phyloP scores from a whole-genome alignment of 2,329 filamentous ascomycete genomes.

The Calcarisporium arbuscula region DNA sequence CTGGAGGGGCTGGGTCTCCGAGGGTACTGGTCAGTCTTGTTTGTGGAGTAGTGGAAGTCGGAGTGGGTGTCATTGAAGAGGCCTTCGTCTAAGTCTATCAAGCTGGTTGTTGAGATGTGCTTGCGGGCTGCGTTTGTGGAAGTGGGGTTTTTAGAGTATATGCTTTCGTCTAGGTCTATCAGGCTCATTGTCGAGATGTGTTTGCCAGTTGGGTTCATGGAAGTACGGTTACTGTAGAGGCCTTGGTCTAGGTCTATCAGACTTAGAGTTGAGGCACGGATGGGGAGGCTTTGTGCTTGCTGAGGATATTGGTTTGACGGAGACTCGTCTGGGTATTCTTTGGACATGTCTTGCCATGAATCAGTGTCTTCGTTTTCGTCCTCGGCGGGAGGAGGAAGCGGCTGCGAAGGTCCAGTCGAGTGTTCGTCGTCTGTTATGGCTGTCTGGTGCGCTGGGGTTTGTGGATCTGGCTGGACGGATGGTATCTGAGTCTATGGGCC shows the following conservation, averaged over 20 bases:
- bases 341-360: no score
- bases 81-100: slow-evolving; percentile 7
- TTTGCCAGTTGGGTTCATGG: slow-evolving; percentile 18
- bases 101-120: slow-evolving; percentile 10
- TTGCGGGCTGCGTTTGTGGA: slow-evolving; percentile 10
- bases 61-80: no score
- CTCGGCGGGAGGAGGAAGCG: slow-evolving; percentile 1
- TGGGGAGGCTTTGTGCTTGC: slow-evolving; percentile 16
- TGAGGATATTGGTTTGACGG: slow-evolving; percentile 1
- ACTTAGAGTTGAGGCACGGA: slow-evolving; percentile 21
- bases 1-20: no score
- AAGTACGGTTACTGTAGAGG: slow-evolving; percentile 13
- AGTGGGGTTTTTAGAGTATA: slow-evolving; percentile 11
- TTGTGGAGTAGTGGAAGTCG: no score
- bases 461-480: no score
- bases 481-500: no score
- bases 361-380: not conserved
- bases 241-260: slow-evolving; percentile 9
- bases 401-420: no score
- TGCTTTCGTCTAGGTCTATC: slow-evolving; percentile 28
- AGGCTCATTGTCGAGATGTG: slow-evolving; percentile 28
- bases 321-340: not conserved
- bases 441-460: slow-evolving; percentile 36
- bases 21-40: no score
- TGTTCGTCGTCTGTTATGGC: slow-evolving; percentile 35